Percentiles rank a stretch among this genome's conserved stretches.
phyloP scores from a whole-genome alignment of 2,329 filamentous ascomycete genomes.

The Dactylellina leptospora region DNA sequence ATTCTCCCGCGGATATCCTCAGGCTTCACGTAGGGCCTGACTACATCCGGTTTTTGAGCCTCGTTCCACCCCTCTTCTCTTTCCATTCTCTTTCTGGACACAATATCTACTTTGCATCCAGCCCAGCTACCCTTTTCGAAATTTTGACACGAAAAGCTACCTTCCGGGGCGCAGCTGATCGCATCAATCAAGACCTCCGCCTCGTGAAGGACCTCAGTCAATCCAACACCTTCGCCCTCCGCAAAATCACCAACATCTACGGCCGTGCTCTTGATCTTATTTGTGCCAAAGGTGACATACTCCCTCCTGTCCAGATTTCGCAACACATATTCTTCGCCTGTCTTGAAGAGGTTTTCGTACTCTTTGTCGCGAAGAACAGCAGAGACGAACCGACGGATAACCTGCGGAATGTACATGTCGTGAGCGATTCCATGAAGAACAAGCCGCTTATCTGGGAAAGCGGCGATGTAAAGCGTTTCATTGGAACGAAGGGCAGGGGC shows the following conservation, averaged over 20 bases:
- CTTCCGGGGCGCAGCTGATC: constrained; percentile 40
- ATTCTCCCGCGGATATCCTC: constrained; percentile 30
- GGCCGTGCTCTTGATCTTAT: constrained; percentile 27
- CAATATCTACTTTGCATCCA: constrained; percentile 37
- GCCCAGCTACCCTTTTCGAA: constrained; percentile 50
- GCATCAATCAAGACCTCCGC: constrained; percentile 43
- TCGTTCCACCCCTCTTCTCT: constrained; percentile 27
- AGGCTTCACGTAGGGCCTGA: constrained; percentile 21
- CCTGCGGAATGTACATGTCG: constrained; percentile 40
- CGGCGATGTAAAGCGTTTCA: constrained; percentile 37
- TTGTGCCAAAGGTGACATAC: constrained; percentile 25
- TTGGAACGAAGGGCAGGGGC: constrained; percentile 24
- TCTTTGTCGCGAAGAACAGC: constrained; percentile 40
- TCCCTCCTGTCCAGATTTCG: constrained; percentile 35
- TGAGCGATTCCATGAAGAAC: constrained; percentile 40
- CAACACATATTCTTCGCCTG: constrained; percentile 42
- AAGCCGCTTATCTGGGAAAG: constrained; percentile 40
- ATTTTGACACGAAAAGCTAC: constrained; percentile 10
- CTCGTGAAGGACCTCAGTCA: constrained; percentile 37
- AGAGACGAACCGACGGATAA: constrained; percentile 43
- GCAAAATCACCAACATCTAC: constrained; percentile 23
- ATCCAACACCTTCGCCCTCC: constrained; percentile 14
- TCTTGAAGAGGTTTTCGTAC: constrained; percentile 41
- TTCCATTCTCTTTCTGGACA: constrained; percentile 32
- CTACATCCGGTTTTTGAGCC: constrained; percentile 18